Evolutionary conservation across 208 protist species (phyloP).

Genomic region (Zelonia costaricensis): DNA sequence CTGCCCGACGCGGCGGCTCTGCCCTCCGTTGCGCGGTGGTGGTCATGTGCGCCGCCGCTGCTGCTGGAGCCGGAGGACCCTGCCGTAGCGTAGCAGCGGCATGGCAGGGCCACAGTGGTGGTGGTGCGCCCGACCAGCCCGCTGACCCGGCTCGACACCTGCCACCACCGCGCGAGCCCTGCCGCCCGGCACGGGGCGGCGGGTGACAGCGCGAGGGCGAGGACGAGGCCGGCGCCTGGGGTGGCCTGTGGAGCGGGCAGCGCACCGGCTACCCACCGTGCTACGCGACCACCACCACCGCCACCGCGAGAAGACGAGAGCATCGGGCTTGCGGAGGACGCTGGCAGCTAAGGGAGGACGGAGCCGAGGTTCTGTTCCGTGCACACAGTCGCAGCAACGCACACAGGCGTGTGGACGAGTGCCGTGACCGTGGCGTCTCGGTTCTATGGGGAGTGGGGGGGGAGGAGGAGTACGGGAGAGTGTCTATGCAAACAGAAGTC

Average conservation of each 20-base stretch:
- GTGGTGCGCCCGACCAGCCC: neutral
- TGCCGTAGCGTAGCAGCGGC: conserved; percentile 8
- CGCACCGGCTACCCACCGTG: neutral
- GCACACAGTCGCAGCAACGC: too few relatives aligned
- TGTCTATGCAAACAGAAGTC: too few relatives aligned
- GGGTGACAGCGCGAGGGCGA: too few relatives aligned
- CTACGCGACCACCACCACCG: neutral
- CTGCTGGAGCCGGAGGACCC: neutral
- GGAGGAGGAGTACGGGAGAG: too few relatives aligned
- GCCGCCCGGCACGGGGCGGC: too few relatives aligned
- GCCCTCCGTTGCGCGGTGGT: conserved; percentile 6
- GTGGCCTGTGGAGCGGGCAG: neutral
- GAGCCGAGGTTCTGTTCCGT: too few relatives aligned
- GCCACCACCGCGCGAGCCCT: too few relatives aligned
- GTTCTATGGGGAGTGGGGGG: too few relatives aligned
- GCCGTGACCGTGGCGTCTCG: too few relatives aligned
- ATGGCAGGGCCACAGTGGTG: neutral
- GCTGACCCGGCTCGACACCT: neutral
- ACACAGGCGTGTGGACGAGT: neutral
- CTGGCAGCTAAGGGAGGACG: too few relatives aligned
- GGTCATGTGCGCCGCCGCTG: neutral
- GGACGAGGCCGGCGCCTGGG: neutral
- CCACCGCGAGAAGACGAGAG: too few relatives aligned
- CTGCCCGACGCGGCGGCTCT: conserved; percentile 4
- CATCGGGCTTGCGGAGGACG: too few relatives aligned